phyloP scores from a whole-genome alignment of 495 filamentous ascomycete genomes.

The Tuber borchii region DNA sequence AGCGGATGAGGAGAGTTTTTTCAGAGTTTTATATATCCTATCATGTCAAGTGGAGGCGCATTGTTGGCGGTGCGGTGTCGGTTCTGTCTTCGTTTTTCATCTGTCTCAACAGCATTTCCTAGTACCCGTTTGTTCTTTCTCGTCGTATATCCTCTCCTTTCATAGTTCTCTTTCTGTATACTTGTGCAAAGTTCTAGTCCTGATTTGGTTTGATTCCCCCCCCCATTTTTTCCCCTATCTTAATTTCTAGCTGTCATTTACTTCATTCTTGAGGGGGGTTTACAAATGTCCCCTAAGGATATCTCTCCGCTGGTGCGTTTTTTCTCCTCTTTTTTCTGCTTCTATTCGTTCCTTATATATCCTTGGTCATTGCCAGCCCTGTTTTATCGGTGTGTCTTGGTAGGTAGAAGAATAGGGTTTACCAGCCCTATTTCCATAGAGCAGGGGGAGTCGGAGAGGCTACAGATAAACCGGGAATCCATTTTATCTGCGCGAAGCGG shows the following conservation, averaged over 20 bases:
- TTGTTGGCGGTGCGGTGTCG: conserved; percentile 1
- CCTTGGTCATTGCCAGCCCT: neutral
- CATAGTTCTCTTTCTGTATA: conserved; percentile 9
- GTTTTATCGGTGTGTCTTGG: neutral
- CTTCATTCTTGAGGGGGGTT: neutral
- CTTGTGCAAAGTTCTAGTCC: conserved; percentile 2
- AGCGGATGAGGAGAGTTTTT: neutral
- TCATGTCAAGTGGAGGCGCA: conserved; percentile 12
- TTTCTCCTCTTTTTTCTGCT: neutral
- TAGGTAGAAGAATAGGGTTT: neutral
- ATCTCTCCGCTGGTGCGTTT: neutral
- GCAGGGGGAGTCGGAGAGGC: neutral
- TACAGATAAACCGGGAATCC: neutral
- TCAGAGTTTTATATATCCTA: neutral
- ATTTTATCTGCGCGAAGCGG: neutral
- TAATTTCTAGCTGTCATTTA: neutral
- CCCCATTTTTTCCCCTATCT: conserved; percentile 4
- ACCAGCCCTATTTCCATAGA: neutral
- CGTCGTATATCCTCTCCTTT: conserved; percentile 11
- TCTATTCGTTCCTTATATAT: neutral
- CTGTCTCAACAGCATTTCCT: neutral
- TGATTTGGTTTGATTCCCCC: conserved; percentile 2
- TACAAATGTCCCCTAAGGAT: neutral
- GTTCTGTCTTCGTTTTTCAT: conserved; percentile 3
- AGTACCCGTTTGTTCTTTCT: conserved; percentile 7